Conservation (phyloP, 2,329 filamentous ascomycete genomes). For the Pseudocercospora eumusae region DNA sequence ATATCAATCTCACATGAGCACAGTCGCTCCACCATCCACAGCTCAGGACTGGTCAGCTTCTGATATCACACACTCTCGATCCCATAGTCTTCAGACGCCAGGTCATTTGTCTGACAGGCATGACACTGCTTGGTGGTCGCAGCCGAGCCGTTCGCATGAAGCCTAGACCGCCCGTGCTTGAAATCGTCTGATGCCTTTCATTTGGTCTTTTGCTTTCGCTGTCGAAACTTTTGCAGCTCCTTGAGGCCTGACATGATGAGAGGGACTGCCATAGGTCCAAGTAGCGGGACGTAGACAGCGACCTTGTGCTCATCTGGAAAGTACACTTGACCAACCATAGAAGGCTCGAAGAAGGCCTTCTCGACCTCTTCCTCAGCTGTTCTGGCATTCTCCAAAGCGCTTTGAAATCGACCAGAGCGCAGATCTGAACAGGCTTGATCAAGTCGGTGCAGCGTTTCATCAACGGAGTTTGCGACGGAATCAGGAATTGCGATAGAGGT, state of each 20-base stretch:
- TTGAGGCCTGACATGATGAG: slow-evolving; percentile 80
- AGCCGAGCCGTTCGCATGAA: background rate
- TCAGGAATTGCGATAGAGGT: slow-evolving; percentile 88
- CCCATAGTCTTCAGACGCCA: background rate
- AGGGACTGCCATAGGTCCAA: slow-evolving; percentile 89
- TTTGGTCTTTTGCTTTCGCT: slow-evolving; percentile 25
- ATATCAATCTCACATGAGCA: background rate
- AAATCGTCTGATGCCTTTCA: slow-evolving; percentile 8
- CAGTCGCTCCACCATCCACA: background rate
- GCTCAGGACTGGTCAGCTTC: background rate
- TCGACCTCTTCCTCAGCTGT: slow-evolving; percentile 88
- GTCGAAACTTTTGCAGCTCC: slow-evolving; percentile 59
- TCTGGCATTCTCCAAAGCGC: slow-evolving; percentile 75
- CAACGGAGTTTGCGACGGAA: slow-evolving; percentile 81
- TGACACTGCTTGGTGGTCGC: background rate
- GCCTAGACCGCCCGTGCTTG: too few species aligned
- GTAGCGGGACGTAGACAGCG: slow-evolving; percentile 86
- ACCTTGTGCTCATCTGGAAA: slow-evolving; percentile 99
- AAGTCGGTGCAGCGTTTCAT: slow-evolving; percentile 75
- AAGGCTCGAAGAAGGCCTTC: slow-evolving; percentile 95
- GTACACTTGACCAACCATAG: slow-evolving; percentile 97
- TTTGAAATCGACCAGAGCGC: slow-evolving; percentile 59
- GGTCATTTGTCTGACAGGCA: background rate
- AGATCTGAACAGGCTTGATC: slow-evolving; percentile 74
- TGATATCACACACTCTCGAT: background rate